phyloP scores from a whole-genome alignment of 2,329 filamentous ascomycete genomes.

The Zasmidium citrigriseum region DNA sequence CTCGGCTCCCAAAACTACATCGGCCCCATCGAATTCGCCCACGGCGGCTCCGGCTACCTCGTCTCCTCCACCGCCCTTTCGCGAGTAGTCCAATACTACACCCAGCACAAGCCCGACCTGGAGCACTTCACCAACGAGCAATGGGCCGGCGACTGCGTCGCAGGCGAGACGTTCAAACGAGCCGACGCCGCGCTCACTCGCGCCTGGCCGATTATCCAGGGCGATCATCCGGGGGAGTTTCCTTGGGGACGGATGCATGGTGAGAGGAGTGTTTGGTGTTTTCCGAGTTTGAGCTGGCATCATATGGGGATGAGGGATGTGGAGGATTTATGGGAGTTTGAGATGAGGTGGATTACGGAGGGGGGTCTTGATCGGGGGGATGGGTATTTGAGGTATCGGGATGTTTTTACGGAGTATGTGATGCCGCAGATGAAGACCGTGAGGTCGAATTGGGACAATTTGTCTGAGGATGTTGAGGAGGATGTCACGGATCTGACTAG shows the following conservation, averaged over 20 bases:
- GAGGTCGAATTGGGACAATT: neutral
- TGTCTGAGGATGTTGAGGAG: neutral
- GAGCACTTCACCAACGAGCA: constrained; percentile 19
- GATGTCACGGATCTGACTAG: neutral
- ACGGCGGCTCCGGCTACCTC: constrained; percentile 46
- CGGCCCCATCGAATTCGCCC: constrained; percentile 39
- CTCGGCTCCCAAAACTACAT: constrained; percentile 55
- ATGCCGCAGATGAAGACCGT: constrained; percentile 12
- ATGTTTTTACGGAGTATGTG: constrained; percentile 20
- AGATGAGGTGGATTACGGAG: constrained; percentile 20
- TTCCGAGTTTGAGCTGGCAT: constrained; percentile 20
- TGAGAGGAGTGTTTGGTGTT: constrained; percentile 21
- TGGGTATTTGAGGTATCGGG: constrained; percentile 14
- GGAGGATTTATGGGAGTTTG: constrained; percentile 21
- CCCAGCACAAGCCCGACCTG: constrained; percentile 35
- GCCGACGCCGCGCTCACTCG: constrained; percentile 12
- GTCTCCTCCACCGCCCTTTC: constrained; percentile 42
- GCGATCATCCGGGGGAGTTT: constrained; percentile 15
- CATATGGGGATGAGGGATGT: constrained; percentile 17
- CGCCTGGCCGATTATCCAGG: constrained; percentile 25
- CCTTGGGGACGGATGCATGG: constrained; percentile 1
- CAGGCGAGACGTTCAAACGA: constrained; percentile 21
- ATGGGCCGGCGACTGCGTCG: constrained; percentile 25
- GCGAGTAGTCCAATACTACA: constrained; percentile 35
- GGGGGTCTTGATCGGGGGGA: neutral